Conservation (phyloP, 768 basidiomycete species). For the Gelatoporia subvermispora region DNA sequence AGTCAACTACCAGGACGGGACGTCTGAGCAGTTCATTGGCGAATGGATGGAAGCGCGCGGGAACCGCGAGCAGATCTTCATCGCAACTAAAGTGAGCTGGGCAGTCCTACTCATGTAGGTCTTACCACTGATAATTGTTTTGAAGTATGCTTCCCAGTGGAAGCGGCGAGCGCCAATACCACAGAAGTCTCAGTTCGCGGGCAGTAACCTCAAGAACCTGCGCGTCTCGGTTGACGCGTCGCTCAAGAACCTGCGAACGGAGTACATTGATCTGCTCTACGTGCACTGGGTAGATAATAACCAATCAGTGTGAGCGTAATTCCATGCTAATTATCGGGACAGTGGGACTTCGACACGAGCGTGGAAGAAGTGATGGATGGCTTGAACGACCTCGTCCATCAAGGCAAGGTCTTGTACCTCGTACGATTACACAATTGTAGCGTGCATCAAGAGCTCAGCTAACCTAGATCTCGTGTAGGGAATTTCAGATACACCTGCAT, state of each 20-base stretch:
- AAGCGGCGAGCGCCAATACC: constrained; percentile 8
- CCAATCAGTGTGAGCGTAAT: too few relatives aligned
- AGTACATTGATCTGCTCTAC: constrained; percentile 43
- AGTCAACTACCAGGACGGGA: constrained; percentile 31
- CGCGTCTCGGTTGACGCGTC: constrained; percentile 27
- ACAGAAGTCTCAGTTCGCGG: constrained; percentile 35
- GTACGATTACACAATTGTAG: constrained; percentile 2
- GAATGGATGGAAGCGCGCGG: constrained; percentile 41
- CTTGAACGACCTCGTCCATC: constrained; percentile 43
- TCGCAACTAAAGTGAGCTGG: constrained; percentile 35
- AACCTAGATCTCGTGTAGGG: constrained; percentile 4
- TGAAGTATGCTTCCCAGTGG: not conserved
- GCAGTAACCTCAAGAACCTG: constrained; percentile 37
- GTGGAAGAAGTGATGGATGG: constrained; percentile 53
- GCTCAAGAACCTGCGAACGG: constrained; percentile 37
- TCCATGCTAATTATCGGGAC: constrained; percentile 43
- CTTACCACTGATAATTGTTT: not conserved
- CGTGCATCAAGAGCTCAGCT: not conserved
- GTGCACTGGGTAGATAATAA: constrained; percentile 44
- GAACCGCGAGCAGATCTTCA: constrained; percentile 39
- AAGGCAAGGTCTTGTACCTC: constrained; percentile 41
- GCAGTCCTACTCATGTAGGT: not conserved
- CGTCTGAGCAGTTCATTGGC: constrained; percentile 35
- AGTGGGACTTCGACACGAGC: constrained; percentile 46
- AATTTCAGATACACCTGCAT: constrained; percentile 26